Conservation (phyloP, 1,284 basidiomycete species). For the Heliocybe sulcata region DNA sequence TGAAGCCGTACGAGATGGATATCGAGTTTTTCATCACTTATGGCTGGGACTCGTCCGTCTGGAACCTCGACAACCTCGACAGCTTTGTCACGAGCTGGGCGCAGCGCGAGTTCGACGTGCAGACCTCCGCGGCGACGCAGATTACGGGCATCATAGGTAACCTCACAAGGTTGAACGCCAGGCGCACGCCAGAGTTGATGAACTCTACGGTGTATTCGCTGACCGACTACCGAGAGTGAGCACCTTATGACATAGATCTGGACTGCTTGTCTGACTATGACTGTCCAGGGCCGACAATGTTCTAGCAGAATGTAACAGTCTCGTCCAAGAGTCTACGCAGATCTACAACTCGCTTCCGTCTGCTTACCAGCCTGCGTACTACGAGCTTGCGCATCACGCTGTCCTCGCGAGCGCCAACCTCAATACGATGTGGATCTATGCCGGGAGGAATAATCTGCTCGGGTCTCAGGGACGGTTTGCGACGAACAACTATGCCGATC, state of each 20-base stretch:
- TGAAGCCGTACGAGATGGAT: slow-evolving; percentile 68
- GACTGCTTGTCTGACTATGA: neutral
- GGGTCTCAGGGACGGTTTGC: slow-evolving; percentile 59
- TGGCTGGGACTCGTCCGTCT: slow-evolving; percentile 51
- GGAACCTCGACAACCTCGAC: slow-evolving; percentile 44
- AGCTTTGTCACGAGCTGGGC: slow-evolving; percentile 54
- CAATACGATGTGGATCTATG: slow-evolving; percentile 47
- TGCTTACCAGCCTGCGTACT: slow-evolving; percentile 49
- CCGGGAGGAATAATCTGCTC: slow-evolving; percentile 53
- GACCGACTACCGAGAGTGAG: slow-evolving; percentile 62
- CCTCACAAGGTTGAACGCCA: slow-evolving; percentile 52
- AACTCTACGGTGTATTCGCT: slow-evolving; percentile 58
- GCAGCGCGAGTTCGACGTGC: slow-evolving; percentile 54
- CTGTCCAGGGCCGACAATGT: slow-evolving; percentile 45
- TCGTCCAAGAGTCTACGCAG: slow-evolving; percentile 41
- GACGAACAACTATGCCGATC: slow-evolving; percentile 48
- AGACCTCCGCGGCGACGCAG: slow-evolving; percentile 26
- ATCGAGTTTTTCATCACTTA: slow-evolving; percentile 63
- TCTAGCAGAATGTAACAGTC: slow-evolving; percentile 38
- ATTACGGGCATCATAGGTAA: slow-evolving; percentile 49
- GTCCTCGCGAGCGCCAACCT: slow-evolving; percentile 52
- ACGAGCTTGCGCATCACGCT: slow-evolving; percentile 60
- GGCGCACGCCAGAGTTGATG: slow-evolving; percentile 62
- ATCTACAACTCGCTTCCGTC: slow-evolving; percentile 47
- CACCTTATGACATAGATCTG: slow-evolving; percentile 9